Percentiles rank a stretch among this genome's conserved stretches.
These are phyloP conservation scores for Paraphaeosphaeria sporulosa DNA, from an alignment of 2,329 filamentous ascomycete species.

Conservation along the genomic window DNA sequence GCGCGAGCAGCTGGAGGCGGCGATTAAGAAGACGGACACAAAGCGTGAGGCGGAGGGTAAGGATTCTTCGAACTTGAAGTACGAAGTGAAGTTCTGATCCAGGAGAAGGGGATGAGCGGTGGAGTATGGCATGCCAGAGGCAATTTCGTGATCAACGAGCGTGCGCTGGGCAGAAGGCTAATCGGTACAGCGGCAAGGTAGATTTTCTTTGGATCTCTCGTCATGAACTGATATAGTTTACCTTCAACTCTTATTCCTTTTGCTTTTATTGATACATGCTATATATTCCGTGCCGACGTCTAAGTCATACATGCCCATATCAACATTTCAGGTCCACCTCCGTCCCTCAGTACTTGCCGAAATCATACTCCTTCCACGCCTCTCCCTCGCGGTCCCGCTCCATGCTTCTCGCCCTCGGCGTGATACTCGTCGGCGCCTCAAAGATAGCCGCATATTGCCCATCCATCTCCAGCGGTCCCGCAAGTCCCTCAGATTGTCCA, in stretches of 20 bases:
- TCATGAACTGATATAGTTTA: neutral
- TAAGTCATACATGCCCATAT: no score
- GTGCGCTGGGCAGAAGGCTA: neutral
- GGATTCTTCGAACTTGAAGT: neutral
- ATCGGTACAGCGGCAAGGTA: neutral
- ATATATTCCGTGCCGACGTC: neutral
- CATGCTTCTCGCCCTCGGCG: slow-evolving; percentile 27
- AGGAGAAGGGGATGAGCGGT: neutral
- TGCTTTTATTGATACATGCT: neutral
- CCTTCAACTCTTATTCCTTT: neutral
- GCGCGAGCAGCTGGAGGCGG: neutral
- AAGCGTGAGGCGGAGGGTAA: neutral
- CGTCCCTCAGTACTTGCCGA: slow-evolving; percentile 14
- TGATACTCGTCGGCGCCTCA: slow-evolving; percentile 32
- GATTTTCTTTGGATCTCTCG: neutral
- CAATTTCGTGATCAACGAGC: neutral
- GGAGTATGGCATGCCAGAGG: neutral
- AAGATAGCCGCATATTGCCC: slow-evolving; percentile 24
- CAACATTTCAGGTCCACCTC: no score
- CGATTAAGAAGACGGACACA: neutral
- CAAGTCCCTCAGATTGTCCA: slow-evolving; percentile 36
- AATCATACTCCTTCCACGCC: slow-evolving; percentile 15
- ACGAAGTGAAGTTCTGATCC: no score
- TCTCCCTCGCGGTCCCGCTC: slow-evolving; percentile 16
- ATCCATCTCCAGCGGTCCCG: slow-evolving; percentile 34